phyloP scores from a whole-genome alignment of 2,329 filamentous ascomycete genomes.

The Xylaria polymorpha region DNA sequence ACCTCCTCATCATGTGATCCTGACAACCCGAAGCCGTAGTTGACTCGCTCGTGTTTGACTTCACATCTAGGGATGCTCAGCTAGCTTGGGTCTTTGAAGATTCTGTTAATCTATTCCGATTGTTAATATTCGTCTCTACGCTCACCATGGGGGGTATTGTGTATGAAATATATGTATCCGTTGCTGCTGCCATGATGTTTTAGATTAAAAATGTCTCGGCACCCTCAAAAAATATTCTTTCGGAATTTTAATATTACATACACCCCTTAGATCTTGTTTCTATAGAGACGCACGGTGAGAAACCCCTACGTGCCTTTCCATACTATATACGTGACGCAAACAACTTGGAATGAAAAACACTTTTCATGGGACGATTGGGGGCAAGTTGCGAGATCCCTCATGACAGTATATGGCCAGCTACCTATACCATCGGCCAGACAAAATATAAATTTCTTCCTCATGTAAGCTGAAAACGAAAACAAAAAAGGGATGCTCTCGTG shows the following conservation, averaged over 20 bases:
- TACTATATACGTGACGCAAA: neutral
- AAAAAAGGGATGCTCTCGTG: neutral
- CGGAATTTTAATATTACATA: neutral
- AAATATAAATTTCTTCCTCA: neutral
- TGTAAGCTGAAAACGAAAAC: neutral
- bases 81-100: neutral
- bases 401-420: neutral
- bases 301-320: neutral
- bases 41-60: neutral
- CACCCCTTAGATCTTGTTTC: neutral
- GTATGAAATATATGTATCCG: neutral
- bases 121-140: neutral
- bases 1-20: conserved; percentile 12
- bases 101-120: neutral
- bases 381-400: neutral
- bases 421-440: neutral
- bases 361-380: neutral
- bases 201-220: conserved; percentile 6
- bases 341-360: neutral
- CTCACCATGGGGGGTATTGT: neutral
- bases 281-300: neutral
- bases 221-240: neutral
- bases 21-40: conserved; percentile 1
- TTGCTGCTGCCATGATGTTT: neutral
- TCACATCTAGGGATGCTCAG: neutral